Conservation (phyloP, 2,329 filamentous ascomycete genomes). For the Thielaviopsis punctulata region DNA sequence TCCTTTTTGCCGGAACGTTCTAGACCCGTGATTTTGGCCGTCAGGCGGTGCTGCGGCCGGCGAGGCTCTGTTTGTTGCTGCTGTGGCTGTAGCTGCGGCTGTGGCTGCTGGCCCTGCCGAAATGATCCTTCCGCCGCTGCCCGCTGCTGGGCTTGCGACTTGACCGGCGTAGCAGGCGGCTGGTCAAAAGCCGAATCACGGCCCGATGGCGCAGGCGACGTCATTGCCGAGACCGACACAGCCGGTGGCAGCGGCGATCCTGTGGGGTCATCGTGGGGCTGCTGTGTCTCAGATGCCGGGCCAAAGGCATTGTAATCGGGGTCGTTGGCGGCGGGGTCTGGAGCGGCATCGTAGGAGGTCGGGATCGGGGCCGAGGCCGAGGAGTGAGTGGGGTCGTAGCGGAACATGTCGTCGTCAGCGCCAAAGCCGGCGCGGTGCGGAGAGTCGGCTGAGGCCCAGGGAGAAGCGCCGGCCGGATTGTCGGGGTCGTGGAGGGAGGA, state of each 20-base stretch:
- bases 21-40: conserved; percentile 85
- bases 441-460: conserved; percentile 30
- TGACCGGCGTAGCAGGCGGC: conserved; percentile 14
- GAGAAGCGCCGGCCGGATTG: conserved; percentile 33
- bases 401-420: conserved; percentile 12
- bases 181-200: not conserved
- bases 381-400: not conserved
- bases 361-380: not conserved
- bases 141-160: conserved; percentile 16
- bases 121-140: conserved; percentile 11
- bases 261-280: not conserved
- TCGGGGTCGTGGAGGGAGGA: conserved; percentile 37
- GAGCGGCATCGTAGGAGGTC: not conserved
- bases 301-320: conserved; percentile 8
- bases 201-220: not conserved
- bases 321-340: not conserved
- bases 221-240: not conserved
- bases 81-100: not conserved
- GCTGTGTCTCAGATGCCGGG: no score
- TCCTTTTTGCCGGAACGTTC: conserved; percentile 93
- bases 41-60: conserved; percentile 42
- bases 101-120: not conserved
- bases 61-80: not conserved
- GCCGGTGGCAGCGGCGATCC: not conserved
- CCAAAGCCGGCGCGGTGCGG: conserved; percentile 26